phyloP scores from a whole-genome alignment of 1,284 basidiomycete species.

The Rhodofomes roseus region DNA sequence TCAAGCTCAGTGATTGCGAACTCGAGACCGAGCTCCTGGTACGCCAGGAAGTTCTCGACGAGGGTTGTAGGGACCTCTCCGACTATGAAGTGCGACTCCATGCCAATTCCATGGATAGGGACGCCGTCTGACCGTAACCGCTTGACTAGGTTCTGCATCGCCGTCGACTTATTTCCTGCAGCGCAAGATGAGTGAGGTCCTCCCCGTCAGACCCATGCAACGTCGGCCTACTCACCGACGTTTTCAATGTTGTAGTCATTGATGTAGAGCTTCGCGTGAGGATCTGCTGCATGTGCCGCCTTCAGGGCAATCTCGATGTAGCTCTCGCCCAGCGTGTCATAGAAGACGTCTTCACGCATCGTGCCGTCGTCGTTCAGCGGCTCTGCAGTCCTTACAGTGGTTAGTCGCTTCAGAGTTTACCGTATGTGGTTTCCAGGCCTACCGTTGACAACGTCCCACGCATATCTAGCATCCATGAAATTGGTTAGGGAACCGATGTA shows the following conservation, averaged over 20 bases:
- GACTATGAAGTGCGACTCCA: constrained; percentile 49
- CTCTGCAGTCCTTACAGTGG: constrained; percentile 25
- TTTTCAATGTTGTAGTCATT: constrained; percentile 50
- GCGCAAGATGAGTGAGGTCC: background rate
- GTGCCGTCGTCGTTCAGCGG: constrained; percentile 60
- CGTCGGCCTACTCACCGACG: constrained; percentile 18
- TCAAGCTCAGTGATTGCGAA: constrained; percentile 56
- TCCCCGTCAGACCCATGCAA: too few relatives aligned
- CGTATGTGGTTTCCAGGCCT: background rate
- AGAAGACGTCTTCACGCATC: constrained; percentile 43
- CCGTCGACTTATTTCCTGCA: constrained; percentile 39
- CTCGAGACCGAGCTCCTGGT: constrained; percentile 48
- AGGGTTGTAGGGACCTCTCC: constrained; percentile 39
- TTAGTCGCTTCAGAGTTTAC: background rate
- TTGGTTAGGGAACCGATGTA: too few relatives aligned
- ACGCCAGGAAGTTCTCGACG: constrained; percentile 37
- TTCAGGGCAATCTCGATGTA: constrained; percentile 43
- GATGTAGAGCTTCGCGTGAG: constrained; percentile 38
- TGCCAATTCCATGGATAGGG: constrained; percentile 48
- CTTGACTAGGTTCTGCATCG: constrained; percentile 42
- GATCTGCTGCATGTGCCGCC: constrained; percentile 44
- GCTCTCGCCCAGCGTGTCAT: constrained; percentile 38
- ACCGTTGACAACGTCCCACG: constrained; percentile 40
- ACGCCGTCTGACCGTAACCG: constrained; percentile 36
- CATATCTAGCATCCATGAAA: constrained; percentile 3